Conservation (phyloP, 202 grass and related monocot genomes). For the Panicum hallii region DNA sequence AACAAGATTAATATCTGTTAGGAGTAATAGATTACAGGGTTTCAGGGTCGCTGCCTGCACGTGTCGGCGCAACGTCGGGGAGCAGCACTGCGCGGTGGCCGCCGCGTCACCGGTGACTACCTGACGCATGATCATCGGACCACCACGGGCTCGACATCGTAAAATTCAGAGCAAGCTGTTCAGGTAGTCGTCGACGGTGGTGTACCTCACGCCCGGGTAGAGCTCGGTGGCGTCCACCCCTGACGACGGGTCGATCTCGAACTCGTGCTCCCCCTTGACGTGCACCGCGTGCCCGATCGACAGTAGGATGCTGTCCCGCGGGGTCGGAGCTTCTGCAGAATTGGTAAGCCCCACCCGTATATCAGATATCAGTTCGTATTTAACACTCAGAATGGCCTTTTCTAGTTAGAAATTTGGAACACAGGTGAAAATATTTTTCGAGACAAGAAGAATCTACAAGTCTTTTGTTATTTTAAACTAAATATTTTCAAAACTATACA, state of each 20-base stretch:
- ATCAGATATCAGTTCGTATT: background rate
- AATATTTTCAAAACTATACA: no score
- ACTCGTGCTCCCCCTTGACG: constrained; percentile 47
- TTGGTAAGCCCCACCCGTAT: background rate
- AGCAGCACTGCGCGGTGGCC: no score
- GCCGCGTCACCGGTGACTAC: background rate
- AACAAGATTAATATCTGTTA: no score
- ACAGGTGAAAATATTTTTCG: no score
- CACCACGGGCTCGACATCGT: no score
- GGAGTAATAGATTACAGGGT: no score
- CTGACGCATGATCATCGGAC: background rate
- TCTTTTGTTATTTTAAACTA: no score
- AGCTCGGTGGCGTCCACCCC: constrained; percentile 59
- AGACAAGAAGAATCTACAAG: no score
- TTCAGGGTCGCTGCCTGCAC: no score
- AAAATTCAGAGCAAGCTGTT: constrained; percentile 36
- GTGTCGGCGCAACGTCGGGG: no score
- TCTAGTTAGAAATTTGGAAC: no score
- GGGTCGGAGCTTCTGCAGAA: constrained; percentile 45
- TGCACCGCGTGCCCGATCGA: constrained; percentile 49
- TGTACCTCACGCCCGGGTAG: constrained; percentile 62
- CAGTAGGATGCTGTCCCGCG: constrained; percentile 31
- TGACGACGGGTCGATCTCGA: constrained; percentile 55
- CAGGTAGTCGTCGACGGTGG: constrained; percentile 56
- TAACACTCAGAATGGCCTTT: no score